Evolutionary conservation across 805 yeast species (phyloP).

Genomic region (Komagataella mondaviorum): DNA sequence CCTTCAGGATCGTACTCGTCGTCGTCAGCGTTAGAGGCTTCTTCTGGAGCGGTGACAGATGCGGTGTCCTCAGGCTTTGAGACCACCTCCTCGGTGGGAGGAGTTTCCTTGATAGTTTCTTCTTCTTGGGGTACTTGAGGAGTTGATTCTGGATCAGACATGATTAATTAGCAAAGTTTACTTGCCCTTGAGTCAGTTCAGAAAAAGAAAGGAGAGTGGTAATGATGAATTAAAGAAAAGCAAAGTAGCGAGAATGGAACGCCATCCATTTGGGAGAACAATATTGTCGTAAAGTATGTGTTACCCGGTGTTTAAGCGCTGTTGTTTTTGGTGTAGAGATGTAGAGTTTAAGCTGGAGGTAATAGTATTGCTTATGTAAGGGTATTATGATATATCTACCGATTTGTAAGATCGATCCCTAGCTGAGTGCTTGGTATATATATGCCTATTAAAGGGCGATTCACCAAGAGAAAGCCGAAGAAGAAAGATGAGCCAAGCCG

Average conservation of each 20-base stretch:
- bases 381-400: neutral
- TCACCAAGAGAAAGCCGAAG: conserved; percentile 3
- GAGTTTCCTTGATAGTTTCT: neutral
- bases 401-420: no score
- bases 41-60: conserved; percentile 2
- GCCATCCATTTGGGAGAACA: neutral
- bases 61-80: neutral
- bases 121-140: neutral
- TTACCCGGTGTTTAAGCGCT: neutral
- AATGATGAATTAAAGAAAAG: neutral
- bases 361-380: neutral
- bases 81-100: neutral
- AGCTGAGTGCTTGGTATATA: no score
- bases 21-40: conserved; percentile 8
- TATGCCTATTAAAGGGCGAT: conserved; percentile 14
- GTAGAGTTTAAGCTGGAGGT: neutral
- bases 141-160: neutral
- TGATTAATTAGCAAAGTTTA: neutral
- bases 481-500: conserved; percentile 6
- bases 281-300: neutral
- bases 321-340: neutral
- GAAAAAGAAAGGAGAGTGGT: neutral
- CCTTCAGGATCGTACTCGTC: conserved; percentile 11
- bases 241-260: neutral
- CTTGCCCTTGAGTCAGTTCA: neutral